Conservation (phyloP, 2,329 filamentous ascomycete genomes). For the Diaporthe vexans region DNA sequence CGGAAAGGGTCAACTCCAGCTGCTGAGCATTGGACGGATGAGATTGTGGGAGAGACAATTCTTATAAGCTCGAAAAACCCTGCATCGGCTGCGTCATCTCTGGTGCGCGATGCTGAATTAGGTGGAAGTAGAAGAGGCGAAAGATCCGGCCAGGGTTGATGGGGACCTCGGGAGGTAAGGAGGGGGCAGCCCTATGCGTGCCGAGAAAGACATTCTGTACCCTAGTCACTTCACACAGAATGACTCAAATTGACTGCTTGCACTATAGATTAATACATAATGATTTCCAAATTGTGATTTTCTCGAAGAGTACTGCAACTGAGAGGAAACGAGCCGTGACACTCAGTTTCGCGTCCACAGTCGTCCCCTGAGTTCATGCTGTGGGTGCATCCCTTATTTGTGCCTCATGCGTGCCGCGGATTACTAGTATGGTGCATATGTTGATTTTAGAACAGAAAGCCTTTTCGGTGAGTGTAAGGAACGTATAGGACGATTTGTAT, state of each 20-base stretch:
- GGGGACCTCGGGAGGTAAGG: not conserved
- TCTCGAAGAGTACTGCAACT: no score
- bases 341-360: not conserved
- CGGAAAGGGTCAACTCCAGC: not conserved
- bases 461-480: not conserved
- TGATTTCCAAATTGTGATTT: not conserved
- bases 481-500: no score
- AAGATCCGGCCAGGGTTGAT: slow-evolving; percentile 20
- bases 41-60: not conserved
- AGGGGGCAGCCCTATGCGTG: not conserved
- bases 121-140: not conserved
- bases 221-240: not conserved
- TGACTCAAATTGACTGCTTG: not conserved
- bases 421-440: no score
- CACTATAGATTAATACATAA: not conserved
- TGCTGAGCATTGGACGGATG: slow-evolving; percentile 6
- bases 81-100: not conserved
- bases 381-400: no score
- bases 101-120: slow-evolving; percentile 2
- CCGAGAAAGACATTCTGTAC: not conserved
- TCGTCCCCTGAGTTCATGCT: not conserved
- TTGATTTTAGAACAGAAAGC: no score
- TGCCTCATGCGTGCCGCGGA: not conserved
- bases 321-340: no score
- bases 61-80: not conserved